A percentile compares a stretch with the other conserved stretches of the same genome.
Evolutionary conservation across 306 rosid species (phyloP).

Genomic region (Prunus kanzakura): DNA sequence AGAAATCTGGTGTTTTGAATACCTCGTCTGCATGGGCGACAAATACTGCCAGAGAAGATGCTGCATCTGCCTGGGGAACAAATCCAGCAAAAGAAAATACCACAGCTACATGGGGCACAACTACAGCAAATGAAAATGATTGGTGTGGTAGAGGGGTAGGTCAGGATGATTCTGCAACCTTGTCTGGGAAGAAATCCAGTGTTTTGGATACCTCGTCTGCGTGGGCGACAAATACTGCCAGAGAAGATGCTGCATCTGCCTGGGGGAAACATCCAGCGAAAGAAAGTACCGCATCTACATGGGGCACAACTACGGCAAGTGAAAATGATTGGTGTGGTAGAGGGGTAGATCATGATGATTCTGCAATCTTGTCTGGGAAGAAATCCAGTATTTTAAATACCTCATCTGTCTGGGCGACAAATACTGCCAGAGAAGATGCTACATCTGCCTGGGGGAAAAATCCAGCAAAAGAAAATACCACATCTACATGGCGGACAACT

Average conservation of each 20-base stretch:
- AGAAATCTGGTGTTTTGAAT: not conserved
- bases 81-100: not conserved
- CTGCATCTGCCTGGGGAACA: not conserved
- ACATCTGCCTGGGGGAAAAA: slow-evolving; percentile 1
- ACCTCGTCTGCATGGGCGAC: not conserved
- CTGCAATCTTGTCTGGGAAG: slow-evolving; percentile 33
- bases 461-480: not conserved
- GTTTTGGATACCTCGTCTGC: slow-evolving; percentile 4
- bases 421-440: not conserved
- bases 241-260: not conserved
- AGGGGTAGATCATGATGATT: slow-evolving; percentile 3
- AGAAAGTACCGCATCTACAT: not conserved
- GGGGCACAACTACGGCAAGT: not conserved
- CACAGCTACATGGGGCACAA: slow-evolving; percentile 7
- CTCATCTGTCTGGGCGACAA: not conserved
- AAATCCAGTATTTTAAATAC: not conserved
- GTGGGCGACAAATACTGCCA: not conserved
- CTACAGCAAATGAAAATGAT: no score
- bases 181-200: no score
- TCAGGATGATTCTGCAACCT: no score
- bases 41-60: not conserved
- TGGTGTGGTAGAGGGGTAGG: no score
- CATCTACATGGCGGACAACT: slow-evolving; percentile 9
- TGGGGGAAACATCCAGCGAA: not conserved
- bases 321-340: slow-evolving; percentile 14